Evolutionary conservation across 2,329 filamentous ascomycete genomes (phyloP).

Genomic region (Byssochlamys sp.): DNA sequence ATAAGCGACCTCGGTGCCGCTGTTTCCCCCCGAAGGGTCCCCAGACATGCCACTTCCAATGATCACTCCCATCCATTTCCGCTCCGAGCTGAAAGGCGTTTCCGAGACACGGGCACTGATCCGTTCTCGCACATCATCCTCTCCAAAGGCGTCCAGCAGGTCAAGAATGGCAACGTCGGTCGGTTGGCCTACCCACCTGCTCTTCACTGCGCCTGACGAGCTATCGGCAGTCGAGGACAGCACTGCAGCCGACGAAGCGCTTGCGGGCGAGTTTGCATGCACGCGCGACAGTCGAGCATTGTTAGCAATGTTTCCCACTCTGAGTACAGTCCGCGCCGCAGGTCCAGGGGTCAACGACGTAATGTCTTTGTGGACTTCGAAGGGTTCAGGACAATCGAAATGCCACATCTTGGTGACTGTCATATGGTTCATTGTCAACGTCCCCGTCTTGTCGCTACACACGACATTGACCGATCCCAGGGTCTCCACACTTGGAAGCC

Average conservation of each 20-base stretch:
- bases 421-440: conserved; percentile 96
- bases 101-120: conserved; percentile 75
- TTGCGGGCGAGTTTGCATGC: conserved; percentile 60
- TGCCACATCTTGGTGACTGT: conserved; percentile 95
- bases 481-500: conserved; percentile 93
- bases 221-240: conserved; percentile 70
- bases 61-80: conserved; percentile 98
- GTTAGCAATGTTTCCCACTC: conserved; percentile 93
- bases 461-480: conserved; percentile 98
- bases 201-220: conserved; percentile 56
- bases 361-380: conserved; percentile 49
- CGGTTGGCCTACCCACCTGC: conserved; percentile 90
- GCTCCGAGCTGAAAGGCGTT: conserved; percentile 89
- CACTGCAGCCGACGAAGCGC: conserved; percentile 63
- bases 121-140: conserved; percentile 80
- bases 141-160: conserved; percentile 77
- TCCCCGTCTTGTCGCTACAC: conserved; percentile 96
- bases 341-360: conserved; percentile 52
- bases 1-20: conserved; percentile 72
- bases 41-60: conserved; percentile 50
- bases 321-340: conserved; percentile 68
- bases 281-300: conserved; percentile 72
- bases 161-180: conserved; percentile 97
- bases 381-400: conserved; percentile 57
- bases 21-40: conserved; percentile 35